Evolutionary conservation across 1,284 basidiomycete species (phyloP).

Genomic region (Cryptococcus sp.): DNA sequence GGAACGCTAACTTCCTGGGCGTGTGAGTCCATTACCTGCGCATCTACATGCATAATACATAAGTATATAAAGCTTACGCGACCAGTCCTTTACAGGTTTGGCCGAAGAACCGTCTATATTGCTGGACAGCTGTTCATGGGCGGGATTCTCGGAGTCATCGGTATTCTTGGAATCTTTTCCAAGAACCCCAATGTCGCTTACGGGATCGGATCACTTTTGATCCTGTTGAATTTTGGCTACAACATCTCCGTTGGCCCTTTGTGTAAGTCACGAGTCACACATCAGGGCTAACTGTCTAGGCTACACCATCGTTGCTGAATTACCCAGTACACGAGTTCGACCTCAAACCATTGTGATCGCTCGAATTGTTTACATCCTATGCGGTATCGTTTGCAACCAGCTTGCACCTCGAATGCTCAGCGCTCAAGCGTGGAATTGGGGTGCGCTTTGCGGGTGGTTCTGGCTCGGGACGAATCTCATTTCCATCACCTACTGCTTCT

Average conservation of each 20-base stretch:
- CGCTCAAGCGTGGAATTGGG: constrained; percentile 12
- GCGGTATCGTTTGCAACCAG: constrained; percentile 11
- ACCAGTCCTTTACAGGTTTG: not conserved
- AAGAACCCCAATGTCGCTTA: constrained; percentile 1
- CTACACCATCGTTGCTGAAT: constrained; percentile 16
- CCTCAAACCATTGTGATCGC: constrained; percentile 7
- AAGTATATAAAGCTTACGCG: no score
- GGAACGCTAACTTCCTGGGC: not conserved
- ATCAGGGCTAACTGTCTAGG: not conserved
- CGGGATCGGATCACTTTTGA: constrained; percentile 8
- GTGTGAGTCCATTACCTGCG: not conserved
- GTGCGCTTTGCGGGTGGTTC: constrained; percentile 22
- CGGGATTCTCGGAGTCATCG: constrained; percentile 6
- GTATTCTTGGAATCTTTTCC: constrained; percentile 6
- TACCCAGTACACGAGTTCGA: constrained; percentile 15
- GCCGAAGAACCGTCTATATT: constrained; percentile 21
- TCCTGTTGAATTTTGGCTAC: constrained; percentile 21
- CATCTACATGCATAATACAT: no score
- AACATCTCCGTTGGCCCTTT: constrained; percentile 22
- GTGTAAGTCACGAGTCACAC: constrained; percentile 3
- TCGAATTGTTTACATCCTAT: constrained; percentile 7
- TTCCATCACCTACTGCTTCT: constrained; percentile 15
- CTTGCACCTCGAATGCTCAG: constrained; percentile 15
- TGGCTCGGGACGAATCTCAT: constrained; percentile 30
- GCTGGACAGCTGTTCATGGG: constrained; percentile 11